phyloP scores from a whole-genome alignment of 2,329 filamentous ascomycete species.

The Acarospora socialis region DNA sequence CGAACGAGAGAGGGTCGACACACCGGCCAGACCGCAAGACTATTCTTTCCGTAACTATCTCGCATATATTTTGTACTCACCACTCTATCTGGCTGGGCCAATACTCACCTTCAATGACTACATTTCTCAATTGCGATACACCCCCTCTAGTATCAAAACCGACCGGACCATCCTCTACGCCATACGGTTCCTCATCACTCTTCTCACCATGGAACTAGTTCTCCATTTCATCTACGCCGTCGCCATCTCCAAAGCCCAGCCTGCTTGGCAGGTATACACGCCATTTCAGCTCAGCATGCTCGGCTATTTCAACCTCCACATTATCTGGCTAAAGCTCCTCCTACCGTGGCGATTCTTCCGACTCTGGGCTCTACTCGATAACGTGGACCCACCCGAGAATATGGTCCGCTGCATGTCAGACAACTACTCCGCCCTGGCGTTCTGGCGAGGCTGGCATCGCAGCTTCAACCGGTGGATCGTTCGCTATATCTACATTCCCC shows the following conservation, averaged over 20 bases:
- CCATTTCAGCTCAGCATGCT: constrained; percentile 79
- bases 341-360: constrained; percentile 98
- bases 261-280: constrained; percentile 70
- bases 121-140: constrained; percentile 69
- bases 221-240: constrained; percentile 89
- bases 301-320: constrained; percentile 88
- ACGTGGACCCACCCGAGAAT: constrained; percentile 91
- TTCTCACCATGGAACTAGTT: constrained; percentile 81
- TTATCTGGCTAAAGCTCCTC: constrained; percentile 95
- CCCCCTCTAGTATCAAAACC: constrained; percentile 53
- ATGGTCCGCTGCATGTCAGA: constrained; percentile 94
- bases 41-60: constrained; percentile 78
- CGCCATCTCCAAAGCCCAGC: constrained; percentile 70
- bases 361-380: constrained; percentile 83
- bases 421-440: constrained; percentile 79
- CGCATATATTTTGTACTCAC: constrained; percentile 80
- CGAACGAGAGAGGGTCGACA: constrained; percentile 71
- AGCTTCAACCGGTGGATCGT: constrained; percentile 91
- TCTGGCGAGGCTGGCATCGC: constrained; percentile 95
- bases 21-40: constrained; percentile 55
- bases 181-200: constrained; percentile 62
- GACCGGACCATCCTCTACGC: constrained; percentile 66
- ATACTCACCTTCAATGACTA: constrained; percentile 98
- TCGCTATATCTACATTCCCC: constrained; percentile 82
- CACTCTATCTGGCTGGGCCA: constrained; percentile 81